Evolutionary conservation across 1,284 basidiomycete genomes (phyloP), one percentile per base, ranked within the genome.

Genomic region (Cystobasidiaceae sp.): DNA sequence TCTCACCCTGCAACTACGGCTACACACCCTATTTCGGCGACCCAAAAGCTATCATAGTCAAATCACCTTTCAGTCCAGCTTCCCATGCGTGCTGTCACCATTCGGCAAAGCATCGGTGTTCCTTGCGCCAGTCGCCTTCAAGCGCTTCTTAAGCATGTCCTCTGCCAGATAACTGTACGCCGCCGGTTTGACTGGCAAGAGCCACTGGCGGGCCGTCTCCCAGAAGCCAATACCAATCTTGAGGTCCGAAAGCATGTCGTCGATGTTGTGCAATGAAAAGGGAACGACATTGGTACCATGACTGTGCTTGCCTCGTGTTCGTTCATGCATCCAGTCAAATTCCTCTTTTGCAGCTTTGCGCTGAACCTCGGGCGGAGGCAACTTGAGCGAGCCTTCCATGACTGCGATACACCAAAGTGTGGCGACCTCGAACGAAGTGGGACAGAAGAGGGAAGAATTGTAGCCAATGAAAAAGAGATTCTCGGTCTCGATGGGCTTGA

Each of bases 391-490:
- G 0, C 72, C 71, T 49, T 63, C 44, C n/a, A 74, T 61, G 23
- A 72, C 69, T n/a, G 72, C 69, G 2, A 67, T 67, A 39, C 70
- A 72, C 72, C 72, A 74, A 9, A 74, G 55, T 0, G 72, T 68
- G 4, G 68, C 71, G 1, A 70, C 72, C 67, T 74, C 72, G 5
- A 70, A 72, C 0, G 65, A 69, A 11, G 72, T 74, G 0, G 72
- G 70, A 54, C 70, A 73, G 57, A 73, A 74, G 49, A 74, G 67
- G 5, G 68, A 67, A 2, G 69, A 71, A 56, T 71, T 72, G 55
- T 71, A 74, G 32, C 65, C 72, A 56, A 73, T 74, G 55, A 73
- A 74, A 1, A 72, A 73, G 6, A 74, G 57, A 4, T 51, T 62
- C 21, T 56, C 34, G 19, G 46, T 62, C 37, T 71, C 69, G 48